Conservation (phyloP, 78 protist genomes). For the Dictyostelium brefeldianum region DNA sequence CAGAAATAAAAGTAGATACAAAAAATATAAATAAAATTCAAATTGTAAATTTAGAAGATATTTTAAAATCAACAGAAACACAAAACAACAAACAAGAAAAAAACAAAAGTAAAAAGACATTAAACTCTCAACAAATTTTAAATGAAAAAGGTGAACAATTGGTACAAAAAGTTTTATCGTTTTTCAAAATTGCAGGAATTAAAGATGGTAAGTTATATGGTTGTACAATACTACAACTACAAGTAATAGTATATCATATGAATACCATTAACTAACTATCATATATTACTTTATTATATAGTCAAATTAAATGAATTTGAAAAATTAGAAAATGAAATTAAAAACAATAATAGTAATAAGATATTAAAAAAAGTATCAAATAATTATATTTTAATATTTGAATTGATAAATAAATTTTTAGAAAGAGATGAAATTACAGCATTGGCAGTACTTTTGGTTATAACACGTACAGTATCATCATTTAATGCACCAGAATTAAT, state of each 20-base stretch:
- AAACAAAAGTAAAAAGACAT: too few relatives aligned
- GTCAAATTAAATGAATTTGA: conserved; percentile 28
- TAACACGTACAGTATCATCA: conserved; percentile 24
- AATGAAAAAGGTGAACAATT: conserved; percentile 14
- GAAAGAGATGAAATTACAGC: neutral
- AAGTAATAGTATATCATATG: too few relatives aligned
- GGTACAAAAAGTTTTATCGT: conserved; percentile 14
- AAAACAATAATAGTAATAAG: neutral
- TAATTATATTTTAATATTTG: neutral
- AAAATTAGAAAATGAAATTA: conserved; percentile 14
- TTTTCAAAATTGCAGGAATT: neutral
- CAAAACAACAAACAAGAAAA: neutral
- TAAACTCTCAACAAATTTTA: neutral
- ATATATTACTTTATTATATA: neutral
- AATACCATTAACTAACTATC: too few relatives aligned
- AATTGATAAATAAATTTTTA: neutral
- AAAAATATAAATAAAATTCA: neutral
- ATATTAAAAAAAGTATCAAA: conserved; percentile 16
- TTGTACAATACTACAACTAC: too few relatives aligned
- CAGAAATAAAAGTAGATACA: neutral
- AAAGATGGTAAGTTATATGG: neutral
- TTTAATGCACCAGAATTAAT: neutral
- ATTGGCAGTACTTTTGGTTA: neutral
- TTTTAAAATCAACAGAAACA: neutral
- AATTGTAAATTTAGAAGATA: neutral